These are phyloP conservation scores for Lodderomyces oxycetoniae DNA, from an alignment of 1,139 yeast genomes.

Conservation along the genomic window DNA sequence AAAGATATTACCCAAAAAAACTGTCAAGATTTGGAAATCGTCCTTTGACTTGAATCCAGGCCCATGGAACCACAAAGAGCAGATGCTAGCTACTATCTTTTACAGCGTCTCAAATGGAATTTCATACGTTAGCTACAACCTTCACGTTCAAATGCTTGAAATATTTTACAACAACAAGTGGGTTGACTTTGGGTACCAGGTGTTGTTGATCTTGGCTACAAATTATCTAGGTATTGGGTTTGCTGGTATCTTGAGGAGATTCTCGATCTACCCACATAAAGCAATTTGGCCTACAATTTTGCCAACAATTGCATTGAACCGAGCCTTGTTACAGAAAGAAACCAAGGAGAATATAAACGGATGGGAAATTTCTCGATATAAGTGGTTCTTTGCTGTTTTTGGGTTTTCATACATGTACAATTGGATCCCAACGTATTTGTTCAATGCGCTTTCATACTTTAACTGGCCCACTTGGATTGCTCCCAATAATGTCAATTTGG, in stretches of 20 bases:
- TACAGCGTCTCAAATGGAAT: constrained; percentile 29
- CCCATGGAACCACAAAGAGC: constrained; percentile 63
- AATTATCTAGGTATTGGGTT: constrained; percentile 58
- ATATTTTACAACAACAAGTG: constrained; percentile 38
- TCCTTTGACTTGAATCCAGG: constrained; percentile 49
- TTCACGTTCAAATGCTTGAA: constrained; percentile 15
- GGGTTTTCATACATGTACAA: constrained; percentile 42
- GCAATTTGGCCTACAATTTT: constrained; percentile 53
- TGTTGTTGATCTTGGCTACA: constrained; percentile 44
- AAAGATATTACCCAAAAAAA: constrained; percentile 43
- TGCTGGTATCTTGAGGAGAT: constrained; percentile 52
- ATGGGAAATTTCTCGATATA: constrained; percentile 46
- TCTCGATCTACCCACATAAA: constrained; percentile 50
- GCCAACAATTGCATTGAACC: constrained; percentile 50
- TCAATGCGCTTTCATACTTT: constrained; percentile 47
- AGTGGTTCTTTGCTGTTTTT: constrained; percentile 40
- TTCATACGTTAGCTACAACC: constrained; percentile 20
- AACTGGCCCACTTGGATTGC: constrained; percentile 65
- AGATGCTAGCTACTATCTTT: constrained; percentile 42
- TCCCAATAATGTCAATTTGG: constrained; percentile 51
- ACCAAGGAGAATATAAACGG: constrained; percentile 42
- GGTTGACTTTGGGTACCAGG: constrained; percentile 48
- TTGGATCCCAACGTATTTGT: constrained; percentile 55
- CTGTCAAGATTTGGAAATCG: constrained; percentile 33
- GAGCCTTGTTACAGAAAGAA: constrained; percentile 44